Conservation (phyloP, 2,329 filamentous ascomycete genomes). For the Blastomyces gilchristii region DNA sequence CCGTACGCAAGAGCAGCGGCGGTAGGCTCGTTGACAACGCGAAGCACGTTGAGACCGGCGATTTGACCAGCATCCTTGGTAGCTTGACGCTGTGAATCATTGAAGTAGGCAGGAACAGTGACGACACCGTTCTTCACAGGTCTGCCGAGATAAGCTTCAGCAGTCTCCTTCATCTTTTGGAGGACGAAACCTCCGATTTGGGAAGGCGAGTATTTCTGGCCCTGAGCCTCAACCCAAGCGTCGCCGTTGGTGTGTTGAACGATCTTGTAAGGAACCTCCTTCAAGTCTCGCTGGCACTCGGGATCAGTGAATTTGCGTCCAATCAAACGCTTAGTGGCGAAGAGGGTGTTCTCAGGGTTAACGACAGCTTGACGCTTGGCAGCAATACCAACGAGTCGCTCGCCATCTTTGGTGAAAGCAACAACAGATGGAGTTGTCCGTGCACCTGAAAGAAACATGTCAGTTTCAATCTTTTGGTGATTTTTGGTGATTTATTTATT, state of each 20-base stretch:
- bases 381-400: constrained; percentile 91
- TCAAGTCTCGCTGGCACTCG: constrained; percentile 93
- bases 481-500: not conserved
- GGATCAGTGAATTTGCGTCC: constrained; percentile 90
- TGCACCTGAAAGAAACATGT: constrained; percentile 48
- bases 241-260: constrained; percentile 94
- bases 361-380: constrained; percentile 97
- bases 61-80: constrained; percentile 98
- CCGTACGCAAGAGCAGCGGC: constrained; percentile 92
- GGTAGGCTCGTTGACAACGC: constrained; percentile 96
- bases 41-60: constrained; percentile 87
- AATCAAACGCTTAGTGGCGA: constrained; percentile 97
- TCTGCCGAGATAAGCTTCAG: constrained; percentile 84
- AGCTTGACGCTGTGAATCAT: constrained; percentile 93
- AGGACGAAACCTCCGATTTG: constrained; percentile 95
- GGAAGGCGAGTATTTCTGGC: constrained; percentile 94
- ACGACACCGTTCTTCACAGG: constrained; percentile 91
- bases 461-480: not conserved
- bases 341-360: constrained; percentile 96
- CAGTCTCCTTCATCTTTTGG: constrained; percentile 99
- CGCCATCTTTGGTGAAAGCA: constrained; percentile 87
- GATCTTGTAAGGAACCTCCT: constrained; percentile 98
- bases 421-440: constrained; percentile 91
- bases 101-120: constrained; percentile 96
- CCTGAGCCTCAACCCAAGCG: constrained; percentile 88